Percentiles rank a stretch among this genome's conserved stretches.
Conservation (phyloP, 2,329 filamentous ascomycete species). For the Chalaropsis ovoidea region DNA sequence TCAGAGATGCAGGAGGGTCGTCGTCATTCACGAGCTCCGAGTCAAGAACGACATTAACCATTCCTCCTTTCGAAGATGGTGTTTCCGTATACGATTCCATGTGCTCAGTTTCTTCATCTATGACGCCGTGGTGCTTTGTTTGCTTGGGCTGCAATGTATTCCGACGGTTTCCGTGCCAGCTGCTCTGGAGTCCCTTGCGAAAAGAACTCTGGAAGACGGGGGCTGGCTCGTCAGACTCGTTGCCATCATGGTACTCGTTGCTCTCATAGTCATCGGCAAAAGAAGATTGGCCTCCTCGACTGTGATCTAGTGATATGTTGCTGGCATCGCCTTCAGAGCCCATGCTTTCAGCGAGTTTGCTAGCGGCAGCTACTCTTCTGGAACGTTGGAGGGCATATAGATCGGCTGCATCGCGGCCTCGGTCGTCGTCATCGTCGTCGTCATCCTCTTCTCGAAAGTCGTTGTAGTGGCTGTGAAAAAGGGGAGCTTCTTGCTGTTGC, state of each 20-base stretch:
- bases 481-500: constrained; percentile 64
- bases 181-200: constrained; percentile 48
- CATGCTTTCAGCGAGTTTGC: constrained; percentile 72
- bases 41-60: constrained; percentile 82
- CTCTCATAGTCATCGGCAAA: constrained; percentile 29
- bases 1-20: constrained; percentile 51
- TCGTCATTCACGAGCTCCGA: constrained; percentile 48
- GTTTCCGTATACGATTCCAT: constrained; percentile 28
- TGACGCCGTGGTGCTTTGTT: constrained; percentile 28
- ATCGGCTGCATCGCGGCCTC: constrained; percentile 85
- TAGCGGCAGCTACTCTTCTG: constrained; percentile 74
- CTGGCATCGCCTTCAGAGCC: constrained; percentile 67
- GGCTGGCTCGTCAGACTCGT: constrained; percentile 26
- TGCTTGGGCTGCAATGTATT: constrained; percentile 10
- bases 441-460: constrained; percentile 90
- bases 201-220: constrained; percentile 26
- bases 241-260: constrained; percentile 27
- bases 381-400: constrained; percentile 85
- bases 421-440: constrained; percentile 81
- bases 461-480: constrained; percentile 89
- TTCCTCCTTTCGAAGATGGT: constrained; percentile 45
- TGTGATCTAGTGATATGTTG: constrained; percentile 45
- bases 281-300: constrained; percentile 32
- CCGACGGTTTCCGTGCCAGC: constrained; percentile 44
- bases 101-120: constrained; percentile 39